Evolutionary conservation across 2,329 filamentous ascomycete genomes (phyloP).

Genomic region (Zymoseptoria pseudotritici): DNA sequence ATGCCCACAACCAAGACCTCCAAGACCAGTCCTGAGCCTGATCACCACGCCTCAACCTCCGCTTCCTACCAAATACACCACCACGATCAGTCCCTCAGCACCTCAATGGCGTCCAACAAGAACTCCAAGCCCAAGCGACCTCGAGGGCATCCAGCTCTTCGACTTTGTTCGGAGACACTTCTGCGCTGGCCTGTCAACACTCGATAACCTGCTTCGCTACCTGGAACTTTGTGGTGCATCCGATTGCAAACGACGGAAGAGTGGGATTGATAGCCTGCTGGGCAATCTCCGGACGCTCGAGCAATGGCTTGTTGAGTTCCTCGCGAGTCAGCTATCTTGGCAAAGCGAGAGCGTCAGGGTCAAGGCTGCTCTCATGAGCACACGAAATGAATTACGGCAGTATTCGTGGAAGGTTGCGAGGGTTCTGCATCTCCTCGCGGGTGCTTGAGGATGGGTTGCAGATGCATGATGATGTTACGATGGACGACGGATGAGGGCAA

Average conservation of each 20-base stretch:
- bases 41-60: neutral
- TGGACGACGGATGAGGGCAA: neutral
- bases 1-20: neutral
- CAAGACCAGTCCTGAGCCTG: neutral
- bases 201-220: slow-evolving; percentile 11
- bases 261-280: slow-evolving; percentile 9
- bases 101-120: neutral
- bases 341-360: slow-evolving; percentile 5
- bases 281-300: slow-evolving; percentile 11
- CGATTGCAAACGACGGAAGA: slow-evolving; percentile 5
- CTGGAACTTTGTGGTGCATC: slow-evolving; percentile 6
- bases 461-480: neutral
- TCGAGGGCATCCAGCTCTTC: slow-evolving; percentile 9
- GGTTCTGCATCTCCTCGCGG: slow-evolving; percentile 7
- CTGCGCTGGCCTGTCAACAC: slow-evolving; percentile 7
- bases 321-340: slow-evolving; percentile 5
- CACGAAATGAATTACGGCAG: slow-evolving; percentile 14
- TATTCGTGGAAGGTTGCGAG: slow-evolving; percentile 15
- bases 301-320: slow-evolving; percentile 11
- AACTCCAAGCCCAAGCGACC: neutral
- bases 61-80: neutral
- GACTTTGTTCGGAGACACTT: slow-evolving; percentile 10
- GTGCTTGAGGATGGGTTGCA: neutral
- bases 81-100: neutral
- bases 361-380: slow-evolving; percentile 8